Conservation (phyloP, 129 eudicot species). For the Escallonia herrerae region DNA sequence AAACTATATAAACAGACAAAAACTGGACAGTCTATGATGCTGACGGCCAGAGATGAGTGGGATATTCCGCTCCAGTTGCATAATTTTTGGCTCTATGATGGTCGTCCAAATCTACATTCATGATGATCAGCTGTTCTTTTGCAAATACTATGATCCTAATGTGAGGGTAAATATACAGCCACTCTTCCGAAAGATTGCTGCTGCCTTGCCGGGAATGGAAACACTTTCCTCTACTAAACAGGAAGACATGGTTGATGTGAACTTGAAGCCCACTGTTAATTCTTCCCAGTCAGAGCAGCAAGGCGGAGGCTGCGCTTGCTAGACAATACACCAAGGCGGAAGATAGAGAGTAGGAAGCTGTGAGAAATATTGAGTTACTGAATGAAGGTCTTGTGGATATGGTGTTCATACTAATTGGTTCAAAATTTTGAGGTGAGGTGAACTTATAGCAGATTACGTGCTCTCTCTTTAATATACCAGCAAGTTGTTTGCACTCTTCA, state of each 20-base stretch:
- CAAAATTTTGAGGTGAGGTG: not conserved
- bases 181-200: constrained; percentile 76
- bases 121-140: too few species aligned
- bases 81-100: too few species aligned
- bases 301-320: constrained; percentile 83
- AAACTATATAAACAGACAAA: too few species aligned
- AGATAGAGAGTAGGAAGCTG: not conserved
- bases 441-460: not conserved
- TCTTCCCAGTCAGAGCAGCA: constrained; percentile 56
- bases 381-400: not conserved
- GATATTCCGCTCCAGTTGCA: too few species aligned
- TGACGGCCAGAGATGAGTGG: too few species aligned
- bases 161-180: constrained; percentile 39
- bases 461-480: not conserved
- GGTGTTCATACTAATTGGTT: not conserved
- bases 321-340: constrained; percentile 3
- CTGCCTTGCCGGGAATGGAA: constrained; percentile 88
- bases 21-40: too few species aligned
- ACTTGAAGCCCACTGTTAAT: constrained; percentile 52
- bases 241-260: constrained; percentile 95
- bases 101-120: too few species aligned
- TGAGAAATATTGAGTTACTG: not conserved
- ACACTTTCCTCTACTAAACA: constrained; percentile 64
- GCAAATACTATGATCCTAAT: not conserved
- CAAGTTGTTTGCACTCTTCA: constrained; percentile 1